phyloP scores from a whole-genome alignment of 495 filamentous ascomycete genomes.

The Tuber magnatum region DNA sequence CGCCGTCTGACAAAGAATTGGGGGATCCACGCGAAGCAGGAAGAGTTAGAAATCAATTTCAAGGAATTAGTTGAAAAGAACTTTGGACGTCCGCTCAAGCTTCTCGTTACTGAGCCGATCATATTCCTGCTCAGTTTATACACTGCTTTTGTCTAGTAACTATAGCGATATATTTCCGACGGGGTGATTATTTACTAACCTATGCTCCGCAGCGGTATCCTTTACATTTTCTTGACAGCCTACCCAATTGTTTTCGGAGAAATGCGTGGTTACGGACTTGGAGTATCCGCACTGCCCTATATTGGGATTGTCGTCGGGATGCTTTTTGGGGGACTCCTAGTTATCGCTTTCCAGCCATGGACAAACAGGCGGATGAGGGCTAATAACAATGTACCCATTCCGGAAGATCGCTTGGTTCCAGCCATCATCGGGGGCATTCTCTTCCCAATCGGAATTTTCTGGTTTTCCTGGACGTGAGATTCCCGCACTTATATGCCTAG shows the following conservation, averaged over 20 bases:
- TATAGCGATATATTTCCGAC: slow-evolving; percentile 55
- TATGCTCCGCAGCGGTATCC: slow-evolving; percentile 45
- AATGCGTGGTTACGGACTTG: slow-evolving; percentile 59
- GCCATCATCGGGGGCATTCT: slow-evolving; percentile 67
- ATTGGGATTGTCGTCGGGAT: slow-evolving; percentile 75
- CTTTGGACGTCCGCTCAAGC: slow-evolving; percentile 51
- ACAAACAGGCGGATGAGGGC: slow-evolving; percentile 61
- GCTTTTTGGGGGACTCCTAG: slow-evolving; percentile 52
- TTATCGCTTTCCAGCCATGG: slow-evolving; percentile 60
- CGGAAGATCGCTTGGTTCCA: slow-evolving; percentile 78
- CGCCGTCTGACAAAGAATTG: slow-evolving; percentile 79
- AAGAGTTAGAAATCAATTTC: slow-evolving; percentile 84
- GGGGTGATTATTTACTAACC: slow-evolving; percentile 57
- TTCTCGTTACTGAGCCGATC: slow-evolving; percentile 50
- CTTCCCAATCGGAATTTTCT: slow-evolving; percentile 61
- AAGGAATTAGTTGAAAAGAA: slow-evolving; percentile 73
- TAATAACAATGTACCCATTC: slow-evolving; percentile 66
- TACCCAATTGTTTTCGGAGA: slow-evolving; percentile 59
- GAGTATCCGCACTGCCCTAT: slow-evolving; percentile 66
- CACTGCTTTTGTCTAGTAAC: slow-evolving; percentile 59
- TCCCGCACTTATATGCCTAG: slow-evolving; percentile 31
- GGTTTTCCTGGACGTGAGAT: slow-evolving; percentile 57
- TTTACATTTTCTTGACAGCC: slow-evolving; percentile 66
- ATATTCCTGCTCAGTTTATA: slow-evolving; percentile 45
- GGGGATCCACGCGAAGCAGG: slow-evolving; percentile 90